Base-by-base conservation (phyloP, 257 asterid genomes). In the Scutellaria barbata region DNA sequence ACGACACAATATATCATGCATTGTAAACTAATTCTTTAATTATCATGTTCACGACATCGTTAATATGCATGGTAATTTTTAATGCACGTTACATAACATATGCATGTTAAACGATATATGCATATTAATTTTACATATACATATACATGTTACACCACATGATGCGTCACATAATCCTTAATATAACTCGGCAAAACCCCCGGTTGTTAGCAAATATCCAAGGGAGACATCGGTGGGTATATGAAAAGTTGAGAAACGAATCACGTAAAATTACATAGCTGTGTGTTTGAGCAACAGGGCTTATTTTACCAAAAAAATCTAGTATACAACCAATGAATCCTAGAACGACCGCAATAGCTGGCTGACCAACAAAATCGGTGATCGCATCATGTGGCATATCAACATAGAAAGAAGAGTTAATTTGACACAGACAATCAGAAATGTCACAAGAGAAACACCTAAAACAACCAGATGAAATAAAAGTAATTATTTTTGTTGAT, bases 271-370 rank as follows among this genome's bases (percentile, higher is more conserved):
- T 59, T 59, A 18, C 12, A 46, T 61, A 39, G 43, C 11, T 50
- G 47, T 8, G 35, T 13, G n/a, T n/a, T 50, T 40, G 62, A 74
- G 64, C 8, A 56, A 25, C 9, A 33, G n/a, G 59, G 50, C 18
- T 56, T 25, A 6, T 67, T 50, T 42, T 76, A 95, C 99, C 98
- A 10, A 89, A 92, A 88, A 85, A 95, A 77, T 95, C 98, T 5
- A 89, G 87, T 77, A 95, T 95, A 53, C 85, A 54, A 62, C 98
- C 99, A 39, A 95, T 81, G 77, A 95, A 95, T 68, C 99, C 98
- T 77, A 95, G 86, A 71, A 95, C 90, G 35, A 76, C 75, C 46
- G 76, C 97, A 12, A 95, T 92, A 64, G 97, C 89, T 33, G 98
- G 97, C 98, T 95, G 92, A 25, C 57, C n/a, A 66, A 25, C 66